A percentile compares a stretch with the other conserved stretches of the same genome.
Evolutionary conservation across 345 rosid genomes (phyloP).

Genomic region (Cardamine occulta): DNA sequence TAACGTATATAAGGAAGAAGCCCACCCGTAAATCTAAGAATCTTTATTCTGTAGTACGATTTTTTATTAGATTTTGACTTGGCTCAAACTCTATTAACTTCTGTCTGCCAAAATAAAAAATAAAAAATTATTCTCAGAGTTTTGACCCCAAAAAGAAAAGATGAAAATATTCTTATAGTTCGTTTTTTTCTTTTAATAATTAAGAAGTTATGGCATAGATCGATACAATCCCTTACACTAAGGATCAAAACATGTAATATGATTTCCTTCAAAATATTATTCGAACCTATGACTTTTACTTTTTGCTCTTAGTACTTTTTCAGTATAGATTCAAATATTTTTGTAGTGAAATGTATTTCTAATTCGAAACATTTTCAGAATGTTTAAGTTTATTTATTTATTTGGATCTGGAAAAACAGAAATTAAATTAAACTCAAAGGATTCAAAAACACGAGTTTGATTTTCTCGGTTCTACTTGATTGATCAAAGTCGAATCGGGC

Average conservation of each 20-base stretch:
- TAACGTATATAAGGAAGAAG: not conserved
- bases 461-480: not conserved
- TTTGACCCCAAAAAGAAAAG: not conserved
- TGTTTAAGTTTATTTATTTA: not conserved
- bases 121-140: not conserved
- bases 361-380: no score
- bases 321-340: no score
- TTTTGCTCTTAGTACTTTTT: no score
- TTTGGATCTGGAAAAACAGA: not conserved
- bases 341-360: not conserved
- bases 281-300: no score
- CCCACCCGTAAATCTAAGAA: not conserved
- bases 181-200: no score
- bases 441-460: not conserved
- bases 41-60: no score
- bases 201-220: no score
- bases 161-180: no score
- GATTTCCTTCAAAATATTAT: no score
- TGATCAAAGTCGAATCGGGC: not conserved
- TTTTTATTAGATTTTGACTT: no score
- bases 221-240: no score
- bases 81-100: not conserved
- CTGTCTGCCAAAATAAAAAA: not conserved
- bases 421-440: not conserved
- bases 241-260: no score